A percentile compares a stretch with the other conserved stretches of the same genome.
Evolutionary conservation across 2,329 filamentous ascomycete genomes (phyloP).

Genomic region (Anthostomella pinea): DNA sequence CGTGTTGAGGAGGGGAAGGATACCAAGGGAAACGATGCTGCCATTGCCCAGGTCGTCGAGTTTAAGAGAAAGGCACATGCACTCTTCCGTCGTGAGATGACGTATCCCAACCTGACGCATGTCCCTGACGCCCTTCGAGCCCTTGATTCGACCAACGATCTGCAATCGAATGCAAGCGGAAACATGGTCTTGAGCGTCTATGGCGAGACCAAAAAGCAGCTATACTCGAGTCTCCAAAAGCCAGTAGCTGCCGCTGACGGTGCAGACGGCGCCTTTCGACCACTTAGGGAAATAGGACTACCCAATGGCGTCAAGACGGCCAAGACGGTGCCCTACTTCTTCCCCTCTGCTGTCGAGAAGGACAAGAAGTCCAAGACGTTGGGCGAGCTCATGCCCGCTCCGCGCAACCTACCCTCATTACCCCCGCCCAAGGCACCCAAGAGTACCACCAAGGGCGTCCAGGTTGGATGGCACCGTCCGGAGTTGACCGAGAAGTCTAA

Average conservation of each 20-base stretch:
- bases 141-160: slow-evolving; percentile 38
- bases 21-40: slow-evolving; percentile 30
- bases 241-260: slow-evolving; percentile 31
- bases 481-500: slow-evolving; percentile 54
- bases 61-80: slow-evolving; percentile 64
- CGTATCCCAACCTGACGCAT: slow-evolving; percentile 43
- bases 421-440: slow-evolving; percentile 72
- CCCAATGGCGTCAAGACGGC: slow-evolving; percentile 73
- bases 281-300: slow-evolving; percentile 62
- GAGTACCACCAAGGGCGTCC: slow-evolving; percentile 61
- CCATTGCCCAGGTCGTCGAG: slow-evolving; percentile 44
- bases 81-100: slow-evolving; percentile 59
- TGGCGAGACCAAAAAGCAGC: slow-evolving; percentile 71
- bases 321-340: slow-evolving; percentile 54
- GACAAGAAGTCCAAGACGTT: slow-evolving; percentile 58
- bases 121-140: slow-evolving; percentile 35
- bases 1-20: slow-evolving; percentile 19
- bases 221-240: slow-evolving; percentile 82
- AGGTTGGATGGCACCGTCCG: slow-evolving; percentile 52
- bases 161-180: slow-evolving; percentile 40
- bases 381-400: slow-evolving; percentile 71
- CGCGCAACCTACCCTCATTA: slow-evolving; percentile 61
- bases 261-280: slow-evolving; percentile 30
- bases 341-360: slow-evolving; percentile 42
- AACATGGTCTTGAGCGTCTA: slow-evolving; percentile 71